A percentile compares a stretch with the other conserved stretches of the same genome.
phyloP scores from a whole-genome alignment of 2,329 filamentous ascomycete species.

The Beauveria bassiana region DNA sequence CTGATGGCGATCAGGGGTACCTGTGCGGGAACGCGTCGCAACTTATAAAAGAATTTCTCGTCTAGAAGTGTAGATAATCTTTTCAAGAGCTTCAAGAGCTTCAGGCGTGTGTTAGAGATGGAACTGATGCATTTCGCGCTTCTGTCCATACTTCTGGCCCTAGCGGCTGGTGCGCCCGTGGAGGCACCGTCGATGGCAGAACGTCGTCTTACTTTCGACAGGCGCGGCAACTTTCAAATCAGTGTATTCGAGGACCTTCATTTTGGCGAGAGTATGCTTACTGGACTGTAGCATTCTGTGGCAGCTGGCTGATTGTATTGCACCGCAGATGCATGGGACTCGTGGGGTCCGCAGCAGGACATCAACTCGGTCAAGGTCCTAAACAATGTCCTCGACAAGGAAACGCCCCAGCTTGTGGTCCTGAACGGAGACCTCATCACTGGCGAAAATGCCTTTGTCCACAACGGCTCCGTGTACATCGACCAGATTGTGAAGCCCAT shows the following conservation, averaged over 20 bases:
- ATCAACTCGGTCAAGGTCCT: conserved; percentile 28
- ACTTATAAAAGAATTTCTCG: background rate
- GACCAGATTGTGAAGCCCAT: conserved; percentile 53
- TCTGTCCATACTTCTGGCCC: background rate
- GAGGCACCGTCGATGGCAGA: conserved; percentile 42
- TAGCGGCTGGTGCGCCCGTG: background rate
- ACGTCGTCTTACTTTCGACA: conserved; percentile 23
- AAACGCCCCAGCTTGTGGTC: conserved; percentile 7
- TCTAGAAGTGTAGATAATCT: background rate
- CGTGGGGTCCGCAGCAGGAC: conserved; percentile 31
- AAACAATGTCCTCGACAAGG: conserved; percentile 23
- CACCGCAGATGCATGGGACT: conserved; percentile 19
- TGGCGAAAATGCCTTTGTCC: conserved; percentile 51
- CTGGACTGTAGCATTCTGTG: background rate
- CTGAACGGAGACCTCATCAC: conserved; percentile 63
- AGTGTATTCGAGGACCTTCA: conserved; percentile 16
- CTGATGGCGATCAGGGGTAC: background rate
- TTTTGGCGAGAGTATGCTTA: conserved; percentile 15
- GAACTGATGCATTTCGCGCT: background rate
- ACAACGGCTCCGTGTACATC: conserved; percentile 49
- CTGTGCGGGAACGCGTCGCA: background rate
- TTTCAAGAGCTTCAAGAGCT: background rate
- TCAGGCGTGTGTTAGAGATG: background rate
- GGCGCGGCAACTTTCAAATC: conserved; percentile 14
- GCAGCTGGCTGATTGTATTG: background rate